These are phyloP conservation scores for Hibiscus tridactylites DNA, from an alignment of 345 rosid genomes.

Conservation along the genomic window DNA sequence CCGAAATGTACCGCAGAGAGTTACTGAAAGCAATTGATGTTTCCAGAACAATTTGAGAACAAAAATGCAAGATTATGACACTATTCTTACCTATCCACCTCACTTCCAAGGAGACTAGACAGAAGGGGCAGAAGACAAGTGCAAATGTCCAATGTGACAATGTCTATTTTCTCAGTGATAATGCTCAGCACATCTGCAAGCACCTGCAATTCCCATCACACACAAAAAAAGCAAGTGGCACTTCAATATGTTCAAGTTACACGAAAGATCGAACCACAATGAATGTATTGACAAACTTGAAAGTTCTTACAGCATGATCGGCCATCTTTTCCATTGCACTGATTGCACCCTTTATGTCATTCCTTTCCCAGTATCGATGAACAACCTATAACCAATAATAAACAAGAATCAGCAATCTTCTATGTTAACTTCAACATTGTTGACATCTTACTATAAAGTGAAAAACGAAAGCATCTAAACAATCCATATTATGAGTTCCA, in stretches of 20 bases:
- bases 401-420: slow-evolving; percentile 22
- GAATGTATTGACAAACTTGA: neutral
- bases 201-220: slow-evolving; percentile 47
- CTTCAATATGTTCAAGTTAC: neutral
- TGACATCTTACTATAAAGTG: neutral
- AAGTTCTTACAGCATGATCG: slow-evolving; percentile 64
- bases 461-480: neutral
- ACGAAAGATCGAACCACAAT: neutral
- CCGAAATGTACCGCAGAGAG: neutral
- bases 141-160: slow-evolving; percentile 69
- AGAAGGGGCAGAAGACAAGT: slow-evolving; percentile 83
- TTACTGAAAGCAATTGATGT: neutral
- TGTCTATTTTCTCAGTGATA: slow-evolving; percentile 58
- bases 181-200: slow-evolving; percentile 66
- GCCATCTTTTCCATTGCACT: slow-evolving; percentile 89
- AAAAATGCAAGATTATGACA: slow-evolving; percentile 1
- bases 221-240: neutral
- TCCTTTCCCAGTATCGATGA: slow-evolving; percentile 82
- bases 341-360: slow-evolving; percentile 69
- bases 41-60: neutral
- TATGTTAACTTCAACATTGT: neutral
- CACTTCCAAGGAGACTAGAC: slow-evolving; percentile 64
- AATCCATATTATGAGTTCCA: slow-evolving; percentile 11
- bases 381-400: slow-evolving; percentile 48
- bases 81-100: slow-evolving; percentile 67